A percentile compares a stretch with the other conserved stretches of the same genome.
phyloP scores from a whole-genome alignment of 106 monocot genomes.

The Triglochin maritima region DNA sequence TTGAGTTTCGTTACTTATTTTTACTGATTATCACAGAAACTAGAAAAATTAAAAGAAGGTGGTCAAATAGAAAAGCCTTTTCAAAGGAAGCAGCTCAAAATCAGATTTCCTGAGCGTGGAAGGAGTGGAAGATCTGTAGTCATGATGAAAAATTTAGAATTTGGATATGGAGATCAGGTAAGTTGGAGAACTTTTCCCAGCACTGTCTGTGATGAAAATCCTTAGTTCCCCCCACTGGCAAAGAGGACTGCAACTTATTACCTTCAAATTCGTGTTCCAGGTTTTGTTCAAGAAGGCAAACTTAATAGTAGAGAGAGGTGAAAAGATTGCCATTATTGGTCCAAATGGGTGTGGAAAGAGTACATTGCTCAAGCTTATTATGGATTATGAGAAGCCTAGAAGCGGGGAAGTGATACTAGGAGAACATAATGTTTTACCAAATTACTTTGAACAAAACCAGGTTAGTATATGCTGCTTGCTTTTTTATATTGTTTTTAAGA shows the following conservation, averaged over 20 bases:
- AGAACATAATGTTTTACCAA: slow-evolving; percentile 92
- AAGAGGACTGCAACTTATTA: neutral
- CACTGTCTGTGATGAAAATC: neutral
- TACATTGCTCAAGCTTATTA: slow-evolving; percentile 77
- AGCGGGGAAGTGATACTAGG: slow-evolving; percentile 77
- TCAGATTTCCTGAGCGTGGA: slow-evolving; percentile 93
- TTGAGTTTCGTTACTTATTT: too few relatives aligned
- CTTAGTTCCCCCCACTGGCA: neutral
- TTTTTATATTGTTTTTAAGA: neutral
- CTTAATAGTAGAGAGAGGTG: slow-evolving; percentile 79
- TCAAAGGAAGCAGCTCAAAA: slow-evolving; percentile 75
- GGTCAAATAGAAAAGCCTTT: slow-evolving; percentile 94
- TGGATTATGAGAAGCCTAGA: slow-evolving; percentile 74
- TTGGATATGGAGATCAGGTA: slow-evolving; percentile 77
- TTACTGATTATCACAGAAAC: slow-evolving; percentile 39
- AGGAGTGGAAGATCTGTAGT: slow-evolving; percentile 77
- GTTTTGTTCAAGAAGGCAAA: slow-evolving; percentile 65
- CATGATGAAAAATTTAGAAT: slow-evolving; percentile 67
- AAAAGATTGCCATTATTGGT: slow-evolving; percentile 91
- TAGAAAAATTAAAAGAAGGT: slow-evolving; percentile 80
- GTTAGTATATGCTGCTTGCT: slow-evolving; percentile 20
- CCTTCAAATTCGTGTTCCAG: slow-evolving; percentile 17
- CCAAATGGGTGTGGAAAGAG: slow-evolving; percentile 99
- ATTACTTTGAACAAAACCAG: slow-evolving; percentile 99
- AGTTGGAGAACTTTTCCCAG: slow-evolving; percentile 3